Percentiles rank a stretch among this genome's conserved stretches.
phyloP scores from a whole-genome alignment of 164 flowering plant species.

The Sedum album region DNA sequence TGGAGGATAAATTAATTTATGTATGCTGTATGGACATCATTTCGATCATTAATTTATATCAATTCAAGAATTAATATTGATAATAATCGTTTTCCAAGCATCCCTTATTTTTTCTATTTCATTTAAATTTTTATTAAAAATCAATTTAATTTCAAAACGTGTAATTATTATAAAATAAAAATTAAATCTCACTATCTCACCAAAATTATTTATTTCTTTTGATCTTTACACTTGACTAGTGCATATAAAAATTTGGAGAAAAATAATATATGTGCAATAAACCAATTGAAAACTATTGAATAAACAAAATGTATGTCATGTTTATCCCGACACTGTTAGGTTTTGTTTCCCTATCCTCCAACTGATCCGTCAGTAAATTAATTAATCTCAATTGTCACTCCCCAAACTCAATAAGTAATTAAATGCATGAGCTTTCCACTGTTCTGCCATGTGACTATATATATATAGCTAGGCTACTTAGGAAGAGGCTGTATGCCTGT shows the following conservation, averaged over 20 bases:
- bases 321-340: background rate
- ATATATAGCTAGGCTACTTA: background rate
- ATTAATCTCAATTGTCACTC: background rate
- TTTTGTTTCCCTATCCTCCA: constrained; percentile 5
- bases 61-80: too few species aligned
- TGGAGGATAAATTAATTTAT: too few species aligned
- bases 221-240: too few species aligned
- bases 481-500: background rate
- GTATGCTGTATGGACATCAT: too few species aligned
- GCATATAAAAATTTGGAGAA: background rate
- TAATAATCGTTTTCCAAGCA: too few species aligned
- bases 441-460: constrained; percentile 1
- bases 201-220: too few species aligned
- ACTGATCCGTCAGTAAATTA: background rate
- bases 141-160: too few species aligned
- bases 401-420: background rate
- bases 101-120: too few species aligned
- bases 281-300: background rate
- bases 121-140: too few species aligned
- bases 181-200: too few species aligned
- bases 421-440: background rate
- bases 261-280: background rate
- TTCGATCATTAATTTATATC: too few species aligned
- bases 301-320: constrained; percentile 4
- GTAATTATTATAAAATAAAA: too few species aligned